Percentiles rank a stretch among this genome's conserved stretches.
Evolutionary conservation across 2,329 filamentous ascomycete species (phyloP).

Genomic region (Cadophora sp.): DNA sequence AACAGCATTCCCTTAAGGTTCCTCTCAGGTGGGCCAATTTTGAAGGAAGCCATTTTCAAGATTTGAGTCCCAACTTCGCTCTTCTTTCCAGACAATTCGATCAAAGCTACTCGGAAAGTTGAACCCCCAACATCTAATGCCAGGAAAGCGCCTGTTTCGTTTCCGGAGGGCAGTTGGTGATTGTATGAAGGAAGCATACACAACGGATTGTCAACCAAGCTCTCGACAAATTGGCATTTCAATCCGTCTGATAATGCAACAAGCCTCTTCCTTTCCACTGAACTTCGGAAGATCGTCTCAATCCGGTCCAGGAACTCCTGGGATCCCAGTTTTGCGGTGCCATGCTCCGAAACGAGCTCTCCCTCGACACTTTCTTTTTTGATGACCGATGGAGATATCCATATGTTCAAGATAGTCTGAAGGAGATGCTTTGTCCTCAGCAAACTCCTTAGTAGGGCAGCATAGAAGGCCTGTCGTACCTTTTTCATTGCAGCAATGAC

Average conservation of each 20-base stretch:
- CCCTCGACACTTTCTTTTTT: conserved; percentile 34
- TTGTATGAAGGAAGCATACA: conserved; percentile 73
- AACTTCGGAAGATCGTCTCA: conserved; percentile 57
- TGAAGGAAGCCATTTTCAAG: conserved; percentile 60
- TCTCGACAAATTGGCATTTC: conserved; percentile 61
- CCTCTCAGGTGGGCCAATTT: conserved; percentile 62
- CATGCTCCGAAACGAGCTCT: conserved; percentile 12
- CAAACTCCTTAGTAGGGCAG: conserved; percentile 62
- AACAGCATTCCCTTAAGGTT: conserved; percentile 63
- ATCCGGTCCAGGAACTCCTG: conserved; percentile 61
- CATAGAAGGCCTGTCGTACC: conserved; percentile 59
- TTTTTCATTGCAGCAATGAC: conserved; percentile 64
- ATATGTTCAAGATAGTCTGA: conserved; percentile 62
- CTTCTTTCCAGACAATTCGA: conserved; percentile 60
- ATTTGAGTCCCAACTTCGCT: conserved; percentile 56
- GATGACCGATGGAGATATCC: conserved; percentile 51
- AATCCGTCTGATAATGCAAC: conserved; percentile 55
- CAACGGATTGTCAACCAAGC: conserved; percentile 57
- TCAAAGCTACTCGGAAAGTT: conserved; percentile 68
- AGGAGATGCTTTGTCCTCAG: conserved; percentile 65
- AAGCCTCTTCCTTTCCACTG: conserved; percentile 51
- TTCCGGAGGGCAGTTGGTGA: conserved; percentile 66
- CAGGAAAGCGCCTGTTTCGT: conserved; percentile 64
- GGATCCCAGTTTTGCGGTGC: conserved; percentile 35
- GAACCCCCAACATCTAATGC: conserved; percentile 74